Evolutionary conservation across 805 yeast species (phyloP).

Genomic region (Kregervanrija delftensis): DNA sequence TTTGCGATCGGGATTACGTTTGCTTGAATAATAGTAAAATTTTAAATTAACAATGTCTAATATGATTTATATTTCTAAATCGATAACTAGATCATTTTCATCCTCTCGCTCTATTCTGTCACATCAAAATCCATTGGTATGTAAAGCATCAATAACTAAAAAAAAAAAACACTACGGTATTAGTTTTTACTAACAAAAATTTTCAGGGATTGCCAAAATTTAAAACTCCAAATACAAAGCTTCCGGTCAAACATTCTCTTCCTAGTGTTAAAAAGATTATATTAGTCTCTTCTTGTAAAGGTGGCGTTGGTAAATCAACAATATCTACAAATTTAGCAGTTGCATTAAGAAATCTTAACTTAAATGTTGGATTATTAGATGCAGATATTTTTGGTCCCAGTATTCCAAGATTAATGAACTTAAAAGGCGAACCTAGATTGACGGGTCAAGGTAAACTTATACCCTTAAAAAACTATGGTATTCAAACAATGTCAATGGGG

Average conservation of each 20-base stretch:
- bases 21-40: no score
- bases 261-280: constrained; percentile 57
- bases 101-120: no score
- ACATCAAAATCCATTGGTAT: constrained; percentile 51
- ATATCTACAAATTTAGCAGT: constrained; percentile 65
- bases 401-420: constrained; percentile 62
- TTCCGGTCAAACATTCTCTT: constrained; percentile 49
- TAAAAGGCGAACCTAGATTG: constrained; percentile 63
- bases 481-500: constrained; percentile 88
- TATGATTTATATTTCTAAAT: no score
- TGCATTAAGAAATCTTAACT: constrained; percentile 46
- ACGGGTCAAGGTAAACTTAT: constrained; percentile 44
- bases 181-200: not conserved
- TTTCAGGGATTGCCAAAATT: constrained; percentile 38
- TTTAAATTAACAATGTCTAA: no score
- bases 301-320: constrained; percentile 79
- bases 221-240: constrained; percentile 35
- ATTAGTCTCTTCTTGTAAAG: constrained; percentile 70
- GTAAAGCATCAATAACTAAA: constrained; percentile 17
- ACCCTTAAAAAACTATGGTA: constrained; percentile 68
- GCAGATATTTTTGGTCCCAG: constrained; percentile 86
- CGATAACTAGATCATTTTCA: no score
- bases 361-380: constrained; percentile 64
- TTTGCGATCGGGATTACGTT: no score
- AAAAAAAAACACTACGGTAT: not conserved